Conservation (phyloP, 1,284 basidiomycete species). For the Moesziomyces sp. region DNA sequence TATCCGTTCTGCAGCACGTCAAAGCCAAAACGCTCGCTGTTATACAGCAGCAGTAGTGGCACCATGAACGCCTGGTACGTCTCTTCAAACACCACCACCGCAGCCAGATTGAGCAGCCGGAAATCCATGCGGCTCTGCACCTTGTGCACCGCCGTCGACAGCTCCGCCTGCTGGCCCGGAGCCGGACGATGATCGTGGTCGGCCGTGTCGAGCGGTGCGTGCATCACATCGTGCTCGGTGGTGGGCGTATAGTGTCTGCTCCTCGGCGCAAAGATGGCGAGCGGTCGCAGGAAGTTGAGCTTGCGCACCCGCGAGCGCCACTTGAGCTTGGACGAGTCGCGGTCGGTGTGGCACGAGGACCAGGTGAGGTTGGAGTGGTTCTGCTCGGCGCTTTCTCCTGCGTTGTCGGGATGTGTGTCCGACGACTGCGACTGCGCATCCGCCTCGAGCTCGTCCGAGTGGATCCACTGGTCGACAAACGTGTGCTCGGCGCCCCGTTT, state of each 20-base stretch:
- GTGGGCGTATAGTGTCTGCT: conserved; percentile 29
- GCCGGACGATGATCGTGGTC: background rate
- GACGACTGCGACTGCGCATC: conserved; percentile 7
- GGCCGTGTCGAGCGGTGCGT: conserved; percentile 12
- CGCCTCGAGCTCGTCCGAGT: conserved; percentile 32
- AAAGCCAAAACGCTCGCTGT: conserved; percentile 56
- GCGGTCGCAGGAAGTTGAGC: conserved; percentile 55
- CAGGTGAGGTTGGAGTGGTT: conserved; percentile 34
- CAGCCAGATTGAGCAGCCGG: conserved; percentile 52
- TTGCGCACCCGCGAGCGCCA: conserved; percentile 42
- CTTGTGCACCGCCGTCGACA: conserved; percentile 26
- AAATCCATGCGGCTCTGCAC: conserved; percentile 44
- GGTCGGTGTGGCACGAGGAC: conserved; percentile 32
- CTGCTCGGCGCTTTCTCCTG: conserved; percentile 4
- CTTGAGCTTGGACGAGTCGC: conserved; percentile 34
- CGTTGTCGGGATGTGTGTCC: background rate
- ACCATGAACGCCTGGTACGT: conserved; percentile 62
- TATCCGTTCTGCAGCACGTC: conserved; percentile 62
- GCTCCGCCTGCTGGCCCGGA: conserved; percentile 10
- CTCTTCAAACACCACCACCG: conserved; percentile 57
- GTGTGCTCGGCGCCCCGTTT: conserved; percentile 46
- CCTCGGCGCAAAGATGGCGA: conserved; percentile 51
- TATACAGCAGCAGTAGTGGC: conserved; percentile 60
- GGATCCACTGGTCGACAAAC: conserved; percentile 51
- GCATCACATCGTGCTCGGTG: conserved; percentile 30